Evolutionary conservation across 148 eudicot species (phyloP).

Genomic region (Fagopyrum homotropicum): DNA sequence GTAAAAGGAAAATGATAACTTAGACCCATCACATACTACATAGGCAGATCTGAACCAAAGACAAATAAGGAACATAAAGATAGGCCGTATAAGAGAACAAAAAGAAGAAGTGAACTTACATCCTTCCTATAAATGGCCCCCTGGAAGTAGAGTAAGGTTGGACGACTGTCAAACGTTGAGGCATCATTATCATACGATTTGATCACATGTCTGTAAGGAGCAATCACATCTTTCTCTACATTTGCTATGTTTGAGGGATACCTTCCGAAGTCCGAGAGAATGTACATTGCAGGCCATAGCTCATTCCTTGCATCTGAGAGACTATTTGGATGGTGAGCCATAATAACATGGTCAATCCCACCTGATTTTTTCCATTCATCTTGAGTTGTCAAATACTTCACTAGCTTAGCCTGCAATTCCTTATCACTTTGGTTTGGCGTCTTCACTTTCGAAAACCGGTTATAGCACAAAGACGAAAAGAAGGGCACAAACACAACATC

Average conservation of each 20-base stretch:
- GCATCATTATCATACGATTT: constrained; percentile 54
- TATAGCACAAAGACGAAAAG: constrained; percentile 77
- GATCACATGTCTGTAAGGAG: constrained; percentile 84
- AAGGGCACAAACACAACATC: constrained; percentile 92
- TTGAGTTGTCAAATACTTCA: constrained; percentile 49
- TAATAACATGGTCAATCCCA: constrained; percentile 73
- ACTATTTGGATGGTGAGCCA: constrained; percentile 98
- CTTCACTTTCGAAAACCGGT: constrained; percentile 53
- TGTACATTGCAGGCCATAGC: constrained; percentile 82
- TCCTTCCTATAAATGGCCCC: constrained; percentile 95
- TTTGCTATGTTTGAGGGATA: constrained; percentile 88
- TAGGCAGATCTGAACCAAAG: neutral
- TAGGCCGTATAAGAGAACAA: neutral
- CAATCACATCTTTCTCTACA: constrained; percentile 90
- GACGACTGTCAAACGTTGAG: constrained; percentile 73
- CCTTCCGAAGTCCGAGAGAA: constrained; percentile 95
- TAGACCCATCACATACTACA: neutral
- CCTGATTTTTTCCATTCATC: constrained; percentile 89
- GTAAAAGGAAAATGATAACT: neutral
- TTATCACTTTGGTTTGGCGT: constrained; percentile 45
- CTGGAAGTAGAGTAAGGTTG: constrained; percentile 76
- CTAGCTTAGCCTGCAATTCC: constrained; percentile 64
- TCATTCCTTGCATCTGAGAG: constrained; percentile 71
- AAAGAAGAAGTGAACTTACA: constrained; percentile 35
- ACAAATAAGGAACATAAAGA: neutral